Conservation (phyloP, 2,329 filamentous ascomycete species). For the Arthrobotrys pseudoclavata region DNA sequence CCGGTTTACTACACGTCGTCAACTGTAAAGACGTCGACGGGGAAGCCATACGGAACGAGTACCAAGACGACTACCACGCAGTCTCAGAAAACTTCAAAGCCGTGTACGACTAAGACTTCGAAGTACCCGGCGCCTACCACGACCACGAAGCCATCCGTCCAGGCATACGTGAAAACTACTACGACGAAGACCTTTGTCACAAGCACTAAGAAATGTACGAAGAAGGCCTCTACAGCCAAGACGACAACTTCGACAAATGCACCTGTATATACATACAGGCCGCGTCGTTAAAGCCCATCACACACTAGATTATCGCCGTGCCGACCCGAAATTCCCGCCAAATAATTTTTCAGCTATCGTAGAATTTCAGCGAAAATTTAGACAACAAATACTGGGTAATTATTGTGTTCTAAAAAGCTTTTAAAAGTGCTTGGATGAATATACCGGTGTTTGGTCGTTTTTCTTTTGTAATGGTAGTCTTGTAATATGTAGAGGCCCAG, state of each 20-base stretch:
- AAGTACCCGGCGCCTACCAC: constrained; percentile 27
- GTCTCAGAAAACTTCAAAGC: constrained; percentile 12
- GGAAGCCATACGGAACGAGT: constrained; percentile 2
- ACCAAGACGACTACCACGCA: constrained; percentile 13
- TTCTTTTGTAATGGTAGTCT: constrained; percentile 11
- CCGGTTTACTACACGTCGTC: not conserved
- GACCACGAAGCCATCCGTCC: constrained; percentile 25
- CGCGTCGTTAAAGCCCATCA: constrained; percentile 3
- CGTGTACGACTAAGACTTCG: constrained; percentile 33
- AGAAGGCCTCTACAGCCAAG: constrained; percentile 22
- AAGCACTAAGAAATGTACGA: constrained; percentile 12
- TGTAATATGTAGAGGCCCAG: not conserved
- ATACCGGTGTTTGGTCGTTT: not conserved
- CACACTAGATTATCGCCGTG: not conserved
- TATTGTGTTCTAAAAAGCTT: not conserved
- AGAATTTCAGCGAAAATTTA: not conserved
- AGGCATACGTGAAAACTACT: constrained; percentile 11
- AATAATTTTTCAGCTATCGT: not conserved
- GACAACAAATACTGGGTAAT: not conserved
- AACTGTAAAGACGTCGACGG: constrained; percentile 3
- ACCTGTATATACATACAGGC: constrained; percentile 23
- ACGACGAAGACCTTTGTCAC: constrained; percentile 25
- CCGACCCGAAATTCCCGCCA: constrained; percentile 11
- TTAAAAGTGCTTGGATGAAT: not conserved
- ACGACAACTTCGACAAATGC: not conserved